Base-by-base conservation (phyloP, 2,329 filamentous ascomycete species). In the Alternaria gaisen region DNA sequence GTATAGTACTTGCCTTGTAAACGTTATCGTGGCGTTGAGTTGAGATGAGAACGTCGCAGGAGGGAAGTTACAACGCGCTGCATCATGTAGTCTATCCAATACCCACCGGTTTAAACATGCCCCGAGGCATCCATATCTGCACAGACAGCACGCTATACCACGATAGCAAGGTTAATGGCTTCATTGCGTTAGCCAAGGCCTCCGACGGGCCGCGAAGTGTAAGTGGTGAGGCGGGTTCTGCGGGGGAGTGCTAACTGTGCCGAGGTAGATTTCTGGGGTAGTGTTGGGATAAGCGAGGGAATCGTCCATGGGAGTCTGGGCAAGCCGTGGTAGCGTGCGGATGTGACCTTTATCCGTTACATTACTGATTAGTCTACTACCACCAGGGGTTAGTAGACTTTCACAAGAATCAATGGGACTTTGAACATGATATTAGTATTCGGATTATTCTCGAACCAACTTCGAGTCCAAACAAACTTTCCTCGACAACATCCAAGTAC, bases 51-150 rank as follows among this genome's bases (percentile, higher is more conserved):
- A 36, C 5, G 8, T 12, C 18, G 24, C 16, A 11, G 30, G 20
- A 26, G 20, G 32, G 14, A 50, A 38, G 20, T 50, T 36, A 32
- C 46, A 36, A 36, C 11, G 12, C 16, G 20, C 22, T 50, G 9
- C 30, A 36, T 50, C 20, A 36, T 50, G 20, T 50, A 26, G 24
- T 36, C 20, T 32, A 36, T 32, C 30, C 20, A 22, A 36, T 24
- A 36, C 30, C 46, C 20, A 50, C 32, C 46, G 30, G 46, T 48
- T 36, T 20, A 16, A 38, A 22, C 20, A 22, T 16, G 4, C 30
- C 46, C 46, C 46, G 32, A 50, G 46, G 46, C 46, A 50, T 50
- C 46, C 22, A 34, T 50, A 22, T 16, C 32, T 38, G 46, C 46
- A 50, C 14, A 36, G 16, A 36, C 30, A 32, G 32, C 14, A 24